Base-by-base conservation (phyloP, 179 eudicot species). In the Actinidia arguta region DNA sequence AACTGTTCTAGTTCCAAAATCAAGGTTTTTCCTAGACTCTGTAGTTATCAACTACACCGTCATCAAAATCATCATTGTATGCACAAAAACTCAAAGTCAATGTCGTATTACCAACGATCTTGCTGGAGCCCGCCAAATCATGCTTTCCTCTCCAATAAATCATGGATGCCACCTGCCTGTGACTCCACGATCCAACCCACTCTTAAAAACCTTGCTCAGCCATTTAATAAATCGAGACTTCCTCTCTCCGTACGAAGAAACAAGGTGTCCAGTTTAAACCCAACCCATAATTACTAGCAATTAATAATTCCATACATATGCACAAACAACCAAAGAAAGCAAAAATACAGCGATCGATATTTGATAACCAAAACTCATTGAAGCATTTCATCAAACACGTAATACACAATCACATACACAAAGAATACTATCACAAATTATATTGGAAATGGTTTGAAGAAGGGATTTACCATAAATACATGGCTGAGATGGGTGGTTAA, bases 151-250 rank as follows among this genome's bases (percentile, higher is more conserved):
- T 46, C 94, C 99, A 6, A 86, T 89, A 87, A 86, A 87, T 85
- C 90, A 94, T 17, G 92, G 94, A 68, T 78, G 91, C 54, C 85
- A 88, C 75, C 92, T 88, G 56, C 89, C 81, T n/a, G 84, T 64
- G 6, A 82, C 87, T 11, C 88, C 84, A 46, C 90, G 85, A 73
- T 82, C 88, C 52, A 95, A 87, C 77, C 95, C 92, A 11, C 94
- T 90, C 83, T 89, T 96, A 78, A 96, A 96, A 39, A 96, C 70
- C 89, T 93, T 95, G 86, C 93, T 89, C 80, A 96, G 66, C 98
- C 97, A 95, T 89, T 92, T 95, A 95, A 95, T 95, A 66, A 93
- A 90, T 82, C 93, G 71, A 20, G 99, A 91, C 67, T 92, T 93
- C 82, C 89, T 89, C 90, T 95, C 99, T 83, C 94, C 84, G 85